Evolutionary conservation across 345 rosid genomes (phyloP), one percentile per base, ranked within the genome.

Genomic region (Heritiera fomes): DNA sequence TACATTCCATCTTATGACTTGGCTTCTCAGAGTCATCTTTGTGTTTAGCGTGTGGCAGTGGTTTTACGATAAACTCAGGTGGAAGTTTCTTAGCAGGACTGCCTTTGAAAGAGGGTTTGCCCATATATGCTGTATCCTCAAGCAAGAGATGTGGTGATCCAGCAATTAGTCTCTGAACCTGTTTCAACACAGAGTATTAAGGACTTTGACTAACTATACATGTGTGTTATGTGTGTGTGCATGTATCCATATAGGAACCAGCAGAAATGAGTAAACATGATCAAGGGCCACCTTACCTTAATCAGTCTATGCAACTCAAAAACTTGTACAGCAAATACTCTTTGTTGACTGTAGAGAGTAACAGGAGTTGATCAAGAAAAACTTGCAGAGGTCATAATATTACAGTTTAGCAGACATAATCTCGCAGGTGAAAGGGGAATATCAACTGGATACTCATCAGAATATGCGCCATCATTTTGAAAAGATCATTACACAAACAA

Each of bases 221-320:
- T 9, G 18, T 9, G 18, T 43, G 6, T n/a, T 43, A 4, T 43
- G 10, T 20, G 32, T 28, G 50, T 20, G 41, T 62, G 30, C 0
- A 15, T 30, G 64, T 52, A 64, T 73, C 77, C 56, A 66, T 66
- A 15, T 49, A 30, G 58, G 61, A 56, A 77, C 75, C 11, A n/a
- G 45, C 49, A 82, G 55, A 78, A 72, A 77, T 73, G 59, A 73
- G n/a, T 64, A 70, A 32, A 75, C 30, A 65, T 43, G 55, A 55
- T 65, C 52, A 67, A 69, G 49, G 59, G 68, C 49, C 23, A 50
- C 43, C 72, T 81, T 87, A 95, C 98, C 98, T 93, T 93, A 56
- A 93, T 88, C 84, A 95, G 87, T 84, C 97, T 89, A 84, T 95
- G 98, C 88, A 95, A 87, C 92, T 95, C 97, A 62, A 93, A 93